A percentile compares a stretch with the other conserved stretches of the same genome.
Evolutionary conservation across 371 early-diverging fungal species (phyloP).

Genomic region (Antonospora locustae): DNA sequence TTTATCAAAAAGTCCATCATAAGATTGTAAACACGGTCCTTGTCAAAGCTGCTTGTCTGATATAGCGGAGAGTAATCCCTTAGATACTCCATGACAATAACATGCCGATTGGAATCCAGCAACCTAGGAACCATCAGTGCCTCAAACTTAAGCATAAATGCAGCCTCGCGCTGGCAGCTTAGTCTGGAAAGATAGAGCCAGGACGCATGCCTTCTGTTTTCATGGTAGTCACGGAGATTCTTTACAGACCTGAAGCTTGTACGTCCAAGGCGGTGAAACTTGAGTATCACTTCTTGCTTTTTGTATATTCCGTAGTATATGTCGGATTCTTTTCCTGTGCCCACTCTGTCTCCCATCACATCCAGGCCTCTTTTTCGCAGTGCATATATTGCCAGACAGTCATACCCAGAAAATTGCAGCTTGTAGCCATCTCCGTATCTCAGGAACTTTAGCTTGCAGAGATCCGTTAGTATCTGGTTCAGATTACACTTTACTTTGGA

Average conservation of each 20-base stretch:
- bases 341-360: conserved; percentile 92
- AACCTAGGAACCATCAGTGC: conserved; percentile 86
- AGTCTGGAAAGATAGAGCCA: conserved; percentile 92
- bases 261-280: conserved; percentile 67
- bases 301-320: conserved; percentile 41
- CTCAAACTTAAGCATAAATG: conserved; percentile 71
- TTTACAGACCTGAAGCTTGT: conserved; percentile 90
- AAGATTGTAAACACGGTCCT: conserved; percentile 72
- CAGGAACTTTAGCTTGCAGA: conserved; percentile 43
- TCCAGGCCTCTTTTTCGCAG: conserved; percentile 69
- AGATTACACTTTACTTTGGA: conserved; percentile 36
- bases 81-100: conserved; percentile 84
- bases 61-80: conserved; percentile 62
- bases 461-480: conserved; percentile 32
- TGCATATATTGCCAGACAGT: conserved; percentile 85
- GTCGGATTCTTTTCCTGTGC: conserved; percentile 92
- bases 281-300: conserved; percentile 33
- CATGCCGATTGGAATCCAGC: conserved; percentile 78
- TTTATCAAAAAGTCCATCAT: conserved; percentile 82
- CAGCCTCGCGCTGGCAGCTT: conserved; percentile 82
- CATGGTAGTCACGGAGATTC: conserved; percentile 79
- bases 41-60: conserved; percentile 65
- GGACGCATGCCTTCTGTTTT: conserved; percentile 63
- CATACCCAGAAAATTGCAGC: conserved; percentile 92
- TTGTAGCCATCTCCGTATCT: conserved; percentile 63